Evolutionary conservation across 345 rosid genomes (phyloP), one percentile per base, ranked within the genome.

Genomic region (Lagerstroemia speciosa): DNA sequence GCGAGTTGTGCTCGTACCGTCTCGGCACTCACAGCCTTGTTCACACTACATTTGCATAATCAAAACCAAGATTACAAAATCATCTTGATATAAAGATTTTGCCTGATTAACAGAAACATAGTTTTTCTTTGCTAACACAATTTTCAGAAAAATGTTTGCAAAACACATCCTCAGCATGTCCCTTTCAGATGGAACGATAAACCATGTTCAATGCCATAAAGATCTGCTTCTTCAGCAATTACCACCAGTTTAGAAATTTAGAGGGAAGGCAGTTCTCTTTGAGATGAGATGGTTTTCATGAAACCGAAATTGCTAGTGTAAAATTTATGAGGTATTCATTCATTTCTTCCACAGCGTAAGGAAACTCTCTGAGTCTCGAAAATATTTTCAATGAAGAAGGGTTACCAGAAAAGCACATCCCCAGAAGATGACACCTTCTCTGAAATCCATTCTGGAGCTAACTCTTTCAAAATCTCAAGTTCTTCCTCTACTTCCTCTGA

Each of bases 401-500:
- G 87, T 84, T 68, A 92, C 98, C 96, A 77, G 16, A 90, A 65
- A 69, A 95, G 87, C 48, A 77, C 17, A 72, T 90, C 97, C 19
- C 97, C 96, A 41, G 83, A 48, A 38, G 81, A 82, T n/a, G 90
- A 75, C 32, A 38, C 64, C 77, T 88, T 92, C 81, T 88, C 90
- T 10, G 84, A 80, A 3, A 95, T 87, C 99, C 97, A 90, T 64
- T 90, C 92, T 0, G 98, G 99, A 69, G 85, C 94, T 24, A 90
- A 78, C 73, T 92, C 94, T 73, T 74, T 80, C 81, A 95, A 52
- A 80, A 92, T 67, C 41, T 72, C 77, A 22, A 90, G 77, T 72
- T 87, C 98, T 73, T 92, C 98, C 76, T 90, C 94, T 63, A 89
- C 83, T 79, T 89, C 97, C 75, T 76, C 97, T 90, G 85, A 52